Evolutionary conservation across 768 basidiomycete genomes (phyloP), one percentile per base, ranked within the genome.

Genomic region (Lactarius indigo): DNA sequence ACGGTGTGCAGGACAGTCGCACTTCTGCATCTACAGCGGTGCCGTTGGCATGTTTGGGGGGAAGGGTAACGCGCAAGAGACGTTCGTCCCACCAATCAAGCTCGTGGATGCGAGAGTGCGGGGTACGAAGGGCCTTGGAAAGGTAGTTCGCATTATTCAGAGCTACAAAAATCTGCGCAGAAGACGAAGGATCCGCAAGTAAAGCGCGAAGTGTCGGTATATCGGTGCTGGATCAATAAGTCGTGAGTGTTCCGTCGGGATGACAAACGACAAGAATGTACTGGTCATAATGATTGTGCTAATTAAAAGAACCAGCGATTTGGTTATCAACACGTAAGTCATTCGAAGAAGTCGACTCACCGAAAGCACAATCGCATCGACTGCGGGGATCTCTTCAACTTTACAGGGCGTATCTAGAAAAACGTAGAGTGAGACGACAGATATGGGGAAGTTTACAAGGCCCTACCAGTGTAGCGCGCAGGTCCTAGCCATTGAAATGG

Each of bases 1-100:
- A 79, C 1, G 88, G 88, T 1, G 85, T 85, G 72, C 85, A 86
- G 1, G 83, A 85, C n/a, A 88, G 74, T 57, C 82, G 79, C 57
- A 87, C 77, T 6, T 76, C 59, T n/a, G 74, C 69, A 2, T 63
- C 63, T 10, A 69, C 63, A 10, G 63, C 41, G 8, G 63, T 15
- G 33, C 26, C 58, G 17, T 47, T 41, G 39, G 42, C 6, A 13
- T 56, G 12, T n/a, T 50, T 58, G 26, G 68, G 57, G 18, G 75
- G 71, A 52, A 81, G 66, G 13, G 74, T 64, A n/a, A 76, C 70
- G 3, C 73, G 66, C 63, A 75, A 66, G 31, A 57, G 35, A 18
- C 68, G 62, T 37, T 71, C 64, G 44, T 82, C 79, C 82, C 83
- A 85, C 84, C 84, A 86, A 71, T 85, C 84, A 56, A 83, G 73